Evolutionary conservation across 495 filamentous ascomycete genomes (phyloP), one percentile per base, ranked within the genome.

Genomic region (Penicillium paxilli): DNA sequence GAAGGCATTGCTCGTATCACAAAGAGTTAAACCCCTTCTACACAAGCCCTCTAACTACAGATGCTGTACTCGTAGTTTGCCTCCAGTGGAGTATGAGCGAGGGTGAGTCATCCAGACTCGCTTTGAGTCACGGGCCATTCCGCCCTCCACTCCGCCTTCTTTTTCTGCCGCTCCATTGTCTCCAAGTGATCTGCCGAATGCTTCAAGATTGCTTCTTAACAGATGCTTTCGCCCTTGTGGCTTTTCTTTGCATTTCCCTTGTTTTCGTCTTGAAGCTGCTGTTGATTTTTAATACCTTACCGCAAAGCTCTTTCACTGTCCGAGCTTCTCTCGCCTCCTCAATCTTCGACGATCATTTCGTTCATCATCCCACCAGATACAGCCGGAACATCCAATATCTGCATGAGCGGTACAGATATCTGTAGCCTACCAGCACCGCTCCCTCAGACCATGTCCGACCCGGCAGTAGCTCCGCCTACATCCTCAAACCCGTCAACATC

Each of bases 361-460:
- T 48, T 33, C 14, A 54, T 42, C 19, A 5, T 10, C 32, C 11
- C 5, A 22, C 6, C 11, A 10, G 16, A 42, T 33, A 23, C 8
- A 19, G n/a, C 24, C 17, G 9, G 37, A 33, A 22, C 21, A 21
- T 24, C 17, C 14, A 37, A 16, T 38, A 8, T n/a, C 33, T 55
- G 53, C 51, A 65, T 65, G 67, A 62, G 44, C 55, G 33, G 26
- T 9, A 37, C 19, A 30, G 33, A 30, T 9, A 25, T 49, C 16
- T 28, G 20, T 32, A 28, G 12, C 45, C 60, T 40, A 30, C 25
- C 32, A 17, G 30, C 20, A 28, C 42, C 41, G 42, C 53, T 26
- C 44, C 21, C 45, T 22, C 54, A 56, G 45, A 51, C 30, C 25
- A 72, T 73, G 65, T 59, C 65, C 12, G 55, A 49, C 16, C 24